Evolutionary conservation across 2,329 filamentous ascomycete genomes (phyloP).

Genomic region (Epichloe hybrida): DNA sequence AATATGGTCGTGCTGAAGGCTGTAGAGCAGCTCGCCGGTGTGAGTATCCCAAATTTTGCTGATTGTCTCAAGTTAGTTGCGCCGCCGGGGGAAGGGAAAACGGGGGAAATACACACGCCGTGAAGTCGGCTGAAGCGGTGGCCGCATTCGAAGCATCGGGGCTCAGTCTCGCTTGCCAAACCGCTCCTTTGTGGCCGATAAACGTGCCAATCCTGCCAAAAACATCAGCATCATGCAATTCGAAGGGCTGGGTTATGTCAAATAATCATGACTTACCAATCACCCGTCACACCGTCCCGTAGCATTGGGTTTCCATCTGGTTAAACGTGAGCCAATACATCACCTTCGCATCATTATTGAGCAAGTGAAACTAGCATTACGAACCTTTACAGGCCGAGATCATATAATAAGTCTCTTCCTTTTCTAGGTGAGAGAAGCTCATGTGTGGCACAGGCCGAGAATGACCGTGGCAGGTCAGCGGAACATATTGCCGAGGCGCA

Average conservation of each 20-base stretch:
- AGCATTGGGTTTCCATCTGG: slow-evolving; percentile 97
- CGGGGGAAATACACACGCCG: slow-evolving; percentile 46
- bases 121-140: slow-evolving; percentile 92
- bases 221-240: not conserved
- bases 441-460: slow-evolving; percentile 86
- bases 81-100: not conserved
- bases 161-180: slow-evolving; percentile 89
- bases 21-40: slow-evolving; percentile 77
- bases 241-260: not conserved
- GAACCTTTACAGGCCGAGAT: slow-evolving; percentile 85
- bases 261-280: slow-evolving; percentile 48
- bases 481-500: slow-evolving; percentile 51
- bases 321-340: not conserved
- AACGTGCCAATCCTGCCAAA: slow-evolving; percentile 88
- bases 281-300: slow-evolving; percentile 85
- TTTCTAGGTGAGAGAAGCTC: slow-evolving; percentile 72
- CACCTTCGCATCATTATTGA: slow-evolving; percentile 13
- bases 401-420: slow-evolving; percentile 77
- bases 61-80: slow-evolving; percentile 2
- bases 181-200: slow-evolving; percentile 93
- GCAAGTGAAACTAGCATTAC: slow-evolving; percentile 5
- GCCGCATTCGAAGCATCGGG: slow-evolving; percentile 79
- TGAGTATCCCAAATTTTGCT: slow-evolving; percentile 97
- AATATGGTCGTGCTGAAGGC: slow-evolving; percentile 85
- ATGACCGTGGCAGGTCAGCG: slow-evolving; percentile 87